Evolutionary conservation across 176 grass and related monocot species (phyloP).

Genomic region (Rhynchospora breviuscula): DNA sequence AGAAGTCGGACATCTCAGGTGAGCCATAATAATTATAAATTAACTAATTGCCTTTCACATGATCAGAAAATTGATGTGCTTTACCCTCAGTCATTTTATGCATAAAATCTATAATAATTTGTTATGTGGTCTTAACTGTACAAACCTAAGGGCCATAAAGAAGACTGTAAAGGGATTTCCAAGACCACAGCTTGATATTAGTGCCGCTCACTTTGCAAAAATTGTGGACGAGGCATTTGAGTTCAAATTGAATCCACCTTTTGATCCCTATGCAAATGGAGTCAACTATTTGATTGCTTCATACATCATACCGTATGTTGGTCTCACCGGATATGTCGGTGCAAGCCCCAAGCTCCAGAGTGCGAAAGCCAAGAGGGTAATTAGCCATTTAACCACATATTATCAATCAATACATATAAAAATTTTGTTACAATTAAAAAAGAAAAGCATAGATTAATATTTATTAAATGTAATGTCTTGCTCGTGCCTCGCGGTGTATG

Average conservation of each 20-base stretch:
- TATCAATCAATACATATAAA: background rate
- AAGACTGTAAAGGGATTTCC: conserved; percentile 57
- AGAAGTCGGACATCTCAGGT: conserved; percentile 82
- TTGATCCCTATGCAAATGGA: conserved; percentile 70
- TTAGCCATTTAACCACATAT: background rate
- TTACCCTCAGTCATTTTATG: no score
- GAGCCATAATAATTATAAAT: background rate
- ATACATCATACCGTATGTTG: conserved; percentile 80
- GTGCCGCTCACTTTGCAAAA: conserved; percentile 51
- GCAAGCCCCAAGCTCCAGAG: conserved; percentile 62
- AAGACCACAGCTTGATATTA: conserved; percentile 63
- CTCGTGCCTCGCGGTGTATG: background rate
- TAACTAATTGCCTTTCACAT: no score
- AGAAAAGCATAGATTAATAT: background rate
- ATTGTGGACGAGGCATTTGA: conserved; percentile 54
- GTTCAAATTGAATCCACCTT: conserved; percentile 54
- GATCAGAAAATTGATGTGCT: no score
- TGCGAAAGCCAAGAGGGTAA: conserved; percentile 52
- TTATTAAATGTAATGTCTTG: background rate
- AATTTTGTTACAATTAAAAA: background rate
- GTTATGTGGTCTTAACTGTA: background rate
- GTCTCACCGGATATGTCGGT: conserved; percentile 81
- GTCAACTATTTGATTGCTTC: conserved; percentile 77
- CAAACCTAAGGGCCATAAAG: conserved; percentile 56
- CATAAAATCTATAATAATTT: no score